Conservation (phyloP, 1,284 basidiomycete genomes). For the Cutaneotrichosporon sp. region DNA sequence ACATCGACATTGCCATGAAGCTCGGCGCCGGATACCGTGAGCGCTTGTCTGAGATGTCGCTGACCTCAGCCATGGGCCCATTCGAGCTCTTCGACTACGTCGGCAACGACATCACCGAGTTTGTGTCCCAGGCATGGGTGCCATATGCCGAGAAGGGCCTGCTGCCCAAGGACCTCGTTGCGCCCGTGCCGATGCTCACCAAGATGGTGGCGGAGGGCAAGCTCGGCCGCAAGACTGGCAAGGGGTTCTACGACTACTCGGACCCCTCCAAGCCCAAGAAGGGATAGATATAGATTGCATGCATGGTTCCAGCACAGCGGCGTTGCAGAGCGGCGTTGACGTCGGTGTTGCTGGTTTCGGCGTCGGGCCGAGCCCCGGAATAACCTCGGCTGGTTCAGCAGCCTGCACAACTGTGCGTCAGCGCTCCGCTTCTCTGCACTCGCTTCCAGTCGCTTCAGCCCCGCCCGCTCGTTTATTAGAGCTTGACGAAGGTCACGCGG, state of each 20-base stretch:
- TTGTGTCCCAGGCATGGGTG: constrained; percentile 59
- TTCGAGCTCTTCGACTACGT: constrained; percentile 61
- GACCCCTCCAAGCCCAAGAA: constrained; percentile 10
- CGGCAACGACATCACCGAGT: constrained; percentile 55
- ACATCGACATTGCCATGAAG: constrained; percentile 63
- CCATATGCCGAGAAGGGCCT: constrained; percentile 54
- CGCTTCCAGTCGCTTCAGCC: background rate
- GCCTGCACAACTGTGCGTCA: background rate
- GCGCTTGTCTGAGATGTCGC: constrained; percentile 6
- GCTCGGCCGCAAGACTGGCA: constrained; percentile 60
- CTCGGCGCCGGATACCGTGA: constrained; percentile 59
- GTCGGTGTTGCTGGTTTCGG: background rate
- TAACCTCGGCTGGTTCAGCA: too few species aligned
- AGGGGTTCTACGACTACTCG: constrained; percentile 48
- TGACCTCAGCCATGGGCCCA: constrained; percentile 52
- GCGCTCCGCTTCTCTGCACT: background rate
- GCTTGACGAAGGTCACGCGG: too few species aligned
- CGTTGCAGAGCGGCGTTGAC: background rate
- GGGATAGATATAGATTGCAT: constrained; percentile 3
- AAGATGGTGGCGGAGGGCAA: constrained; percentile 59
- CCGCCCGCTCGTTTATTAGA: too few species aligned
- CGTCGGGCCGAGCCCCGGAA: background rate
- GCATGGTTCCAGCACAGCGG: too few species aligned
- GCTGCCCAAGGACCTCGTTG: constrained; percentile 56
- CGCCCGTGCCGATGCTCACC: constrained; percentile 54